Conservation (phyloP, 768 basidiomycete species). For the Candolleomyces aberdarensis region DNA sequence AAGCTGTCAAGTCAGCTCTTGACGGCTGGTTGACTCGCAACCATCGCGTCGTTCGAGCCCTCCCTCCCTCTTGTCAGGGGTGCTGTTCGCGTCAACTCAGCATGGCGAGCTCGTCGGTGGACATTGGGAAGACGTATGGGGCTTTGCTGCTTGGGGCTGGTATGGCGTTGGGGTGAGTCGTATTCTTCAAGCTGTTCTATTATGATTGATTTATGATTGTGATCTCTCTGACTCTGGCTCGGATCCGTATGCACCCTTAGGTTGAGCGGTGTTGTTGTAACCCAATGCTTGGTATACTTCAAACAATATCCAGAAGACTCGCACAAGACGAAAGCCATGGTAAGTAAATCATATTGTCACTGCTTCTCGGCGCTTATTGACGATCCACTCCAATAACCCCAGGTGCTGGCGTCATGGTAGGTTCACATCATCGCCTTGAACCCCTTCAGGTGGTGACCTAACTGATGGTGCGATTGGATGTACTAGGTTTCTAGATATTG, state of each 20-base stretch:
- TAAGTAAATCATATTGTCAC: constrained; percentile 14
- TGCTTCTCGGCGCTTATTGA: too few species aligned
- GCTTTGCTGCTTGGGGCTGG: constrained; percentile 40
- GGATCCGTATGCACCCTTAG: constrained; percentile 15
- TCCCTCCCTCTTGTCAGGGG: too few species aligned
- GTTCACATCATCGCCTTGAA: not conserved
- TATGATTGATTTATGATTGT: not conserved
- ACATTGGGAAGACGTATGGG: constrained; percentile 33
- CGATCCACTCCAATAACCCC: not conserved
- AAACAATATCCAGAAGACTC: constrained; percentile 34
- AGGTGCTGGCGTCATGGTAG: constrained; percentile 11
- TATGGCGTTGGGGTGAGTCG: constrained; percentile 34
- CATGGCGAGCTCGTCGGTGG: constrained; percentile 1
- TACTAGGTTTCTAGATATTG: constrained; percentile 30
- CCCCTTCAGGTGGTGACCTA: not conserved
- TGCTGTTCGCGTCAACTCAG: too few species aligned
- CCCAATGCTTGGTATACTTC: constrained; percentile 39
- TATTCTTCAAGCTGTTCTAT: not conserved
- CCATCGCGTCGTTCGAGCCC: too few species aligned
- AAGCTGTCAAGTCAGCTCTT: too few species aligned
- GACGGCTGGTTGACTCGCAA: too few species aligned
- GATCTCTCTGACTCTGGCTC: not conserved
- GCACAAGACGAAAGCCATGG: constrained; percentile 27
- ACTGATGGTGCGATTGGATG: not conserved
- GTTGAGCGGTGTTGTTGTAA: constrained; percentile 38